Evolutionary conservation across 352 stramenopile genomes (phyloP), one percentile per base, ranked within the genome.

Genomic region (Lagenidium giganteum): DNA sequence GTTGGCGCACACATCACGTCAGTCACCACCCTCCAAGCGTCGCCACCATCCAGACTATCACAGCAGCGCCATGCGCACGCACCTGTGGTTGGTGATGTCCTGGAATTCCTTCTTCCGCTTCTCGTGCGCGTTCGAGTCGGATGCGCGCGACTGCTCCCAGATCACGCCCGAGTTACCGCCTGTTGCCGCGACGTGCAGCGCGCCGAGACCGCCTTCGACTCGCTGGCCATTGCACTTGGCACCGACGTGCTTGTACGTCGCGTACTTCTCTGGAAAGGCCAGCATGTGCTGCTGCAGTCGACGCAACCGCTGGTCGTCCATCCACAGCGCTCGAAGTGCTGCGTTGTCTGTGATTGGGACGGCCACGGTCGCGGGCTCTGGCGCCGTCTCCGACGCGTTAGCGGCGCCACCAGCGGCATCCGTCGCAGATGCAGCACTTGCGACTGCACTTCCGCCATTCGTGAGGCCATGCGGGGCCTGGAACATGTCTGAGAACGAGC

Each of bases 401-500:
- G 17, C 17, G 37, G 11, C 38, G 31, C 16, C 39, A 46, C 13
- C 29, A 14, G 18, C 9, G 12, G 50, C 27, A 24, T 6, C 5
- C 16, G 17, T 25, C 29, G 17, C 29, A 12, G 22, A 5, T 14
- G 22, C 21, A 7, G 23, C 22, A 23, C 9, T 23, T 4, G 30
- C 31, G 25, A 2, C 22, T 18, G 30, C 25, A 21, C 25, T 24
- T 16, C 14, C 25, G 28, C 25, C 39, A 11, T 1, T 20, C 28
- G 14, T 28, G 1, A 4, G 16, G 20, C 4, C 30, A 21, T 8
- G 17, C 28, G 23, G 27, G 25, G 32, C 27, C 28, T 71, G 62
- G 48, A 87, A 82, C 53, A 87, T 60, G 8, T 83, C 70, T 20
- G 69, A 66, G 57, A 71, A 76, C 36, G 74, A 79, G 28, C 70